Base-by-base conservation (phyloP, 495 filamentous ascomycete genomes). In the Neurospora sp. region DNA sequence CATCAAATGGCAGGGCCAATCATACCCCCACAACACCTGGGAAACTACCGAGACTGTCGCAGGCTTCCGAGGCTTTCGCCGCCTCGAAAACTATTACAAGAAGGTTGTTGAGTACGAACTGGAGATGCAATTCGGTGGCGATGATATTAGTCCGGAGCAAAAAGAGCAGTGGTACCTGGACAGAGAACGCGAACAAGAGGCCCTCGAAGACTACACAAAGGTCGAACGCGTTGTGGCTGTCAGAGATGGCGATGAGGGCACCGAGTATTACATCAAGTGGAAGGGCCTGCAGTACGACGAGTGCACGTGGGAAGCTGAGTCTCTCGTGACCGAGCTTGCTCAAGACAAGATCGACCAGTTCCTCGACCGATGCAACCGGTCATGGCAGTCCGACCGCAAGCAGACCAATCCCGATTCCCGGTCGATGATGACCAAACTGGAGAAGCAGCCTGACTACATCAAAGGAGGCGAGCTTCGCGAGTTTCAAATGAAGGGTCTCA, bases 1-100 rank as follows among this genome's bases (percentile, higher is more conserved):
- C 78, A 94, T 99, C 76, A 99, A 99, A 85, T 99, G 96, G 96
- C 93, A 97, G 81, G 91, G 89, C 73, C 92, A 93, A 81, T 96
- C 96, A 31, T 93, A 98, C 80, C 93, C 94, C 75, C 96, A 99
- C 83, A 90, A 94, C 39, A 96, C 95, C 3, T 98, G 96, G 96
- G 93, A 97, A 80, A 89, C 89, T 0, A 89, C 90, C 31, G 90
- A 93, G 70, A 85, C 82, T 65, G 86, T 97, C 38, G 78, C 80
- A 9, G 82, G 80, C 2, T 82, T 82, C 61, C 88, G 90, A 65
- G 96, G 96, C 53, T 90, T 90, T 68, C 92, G 93, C 61, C 91
- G 93, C 39, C 84, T 98, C 16, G 96, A 98, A 74, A 99, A 98
- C 79, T 99, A 97, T 83, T 93, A 91, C 79, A 88, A 90, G 71